Base-by-base conservation (phyloP, 208 protist species). In the Porcisia deanei region DNA sequence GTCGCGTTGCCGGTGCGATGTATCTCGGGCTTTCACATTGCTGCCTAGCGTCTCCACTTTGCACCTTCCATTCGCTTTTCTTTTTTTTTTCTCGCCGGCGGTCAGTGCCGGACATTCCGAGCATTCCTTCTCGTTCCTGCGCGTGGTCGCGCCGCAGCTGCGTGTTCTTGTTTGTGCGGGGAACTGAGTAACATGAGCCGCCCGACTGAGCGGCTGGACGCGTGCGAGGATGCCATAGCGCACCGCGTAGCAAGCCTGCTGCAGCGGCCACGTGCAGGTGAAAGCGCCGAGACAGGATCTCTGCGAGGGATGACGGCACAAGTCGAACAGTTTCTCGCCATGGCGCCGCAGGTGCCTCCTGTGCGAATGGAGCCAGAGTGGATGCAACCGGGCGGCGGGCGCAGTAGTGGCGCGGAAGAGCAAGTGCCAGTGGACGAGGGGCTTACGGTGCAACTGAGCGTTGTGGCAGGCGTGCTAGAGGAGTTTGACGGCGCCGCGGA, bases 401-500 rank as follows among this genome's bases (percentile, higher is more conserved):
- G 6, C 9, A 34, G 49, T 10, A 71, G 66, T 8, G 66, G 25
- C 47, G 57, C 53, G 47, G 59, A 53, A 22, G 58, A 57, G 39
- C 30, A 22, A 9, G 37, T 37, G 25, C n/a, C 25, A 10, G 71
- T 2, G 0, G 67, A 68, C 37, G 64, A 59, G 25, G 73, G 53
- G n/a, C 77, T 57, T 34, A 71, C 76, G 18, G 83, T 96, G 58
- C 84, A 95, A 67, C 85, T 97, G 20, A 93, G 76, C 66, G 88
- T 97, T 14, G 91, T 97, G 3, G 91, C 94, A 0, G 94, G 94
- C 12, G 94, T 97, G 57, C 71, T 97, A 9, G 88, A 97, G 79
- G 80, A 85, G 39, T 68, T 75, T 45, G 69, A 77, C 6, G 20
- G 22, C 9, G 30, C 64, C 1, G 53, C 41, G 12, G 25, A 63